Conservation (phyloP, 768 basidiomycete genomes). For the Amanita muscaria region DNA sequence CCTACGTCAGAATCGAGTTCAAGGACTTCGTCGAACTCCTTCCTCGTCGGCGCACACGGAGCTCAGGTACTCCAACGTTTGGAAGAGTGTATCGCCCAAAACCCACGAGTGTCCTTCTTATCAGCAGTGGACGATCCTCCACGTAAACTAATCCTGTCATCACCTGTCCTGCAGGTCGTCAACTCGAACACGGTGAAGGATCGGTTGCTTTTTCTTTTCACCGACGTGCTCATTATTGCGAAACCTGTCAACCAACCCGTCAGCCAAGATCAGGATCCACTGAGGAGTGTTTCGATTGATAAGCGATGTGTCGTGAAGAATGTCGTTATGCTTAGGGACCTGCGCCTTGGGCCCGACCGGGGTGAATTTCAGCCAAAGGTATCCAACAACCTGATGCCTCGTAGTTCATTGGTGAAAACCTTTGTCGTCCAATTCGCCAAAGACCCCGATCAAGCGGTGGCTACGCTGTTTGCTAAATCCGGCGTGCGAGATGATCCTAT, state of each 20-base stretch:
- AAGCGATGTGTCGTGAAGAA: conserved; percentile 84
- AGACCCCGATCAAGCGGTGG: conserved; percentile 75
- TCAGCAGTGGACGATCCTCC: conserved; percentile 76
- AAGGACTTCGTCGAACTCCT: conserved; percentile 62
- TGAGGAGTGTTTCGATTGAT: conserved; percentile 50
- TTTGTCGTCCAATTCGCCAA: conserved; percentile 76
- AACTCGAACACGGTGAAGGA: conserved; percentile 93
- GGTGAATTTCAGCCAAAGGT: conserved; percentile 45
- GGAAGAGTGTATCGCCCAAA: conserved; percentile 60
- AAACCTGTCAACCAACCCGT: conserved; percentile 86
- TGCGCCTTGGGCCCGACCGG: conserved; percentile 64
- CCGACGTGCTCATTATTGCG: conserved; percentile 85
- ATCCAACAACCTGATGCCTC: conserved; percentile 28
- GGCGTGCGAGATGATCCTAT: conserved; percentile 54
- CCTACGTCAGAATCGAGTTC: conserved; percentile 71
- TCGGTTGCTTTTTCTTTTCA: conserved; percentile 95
- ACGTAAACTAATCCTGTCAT: conserved; percentile 74
- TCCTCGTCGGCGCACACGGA: conserved; percentile 28
- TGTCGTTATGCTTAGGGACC: conserved; percentile 66
- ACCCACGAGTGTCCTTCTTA: conserved; percentile 47
- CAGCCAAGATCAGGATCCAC: conserved; percentile 54
- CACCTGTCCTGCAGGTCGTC: conserved; percentile 88
- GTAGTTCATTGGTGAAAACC: conserved; percentile 55
- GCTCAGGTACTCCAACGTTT: conserved; percentile 57
- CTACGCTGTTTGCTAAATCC: conserved; percentile 56